Evolutionary conservation across 345 rosid genomes (phyloP).

Genomic region (Melastoma malabathricum): DNA sequence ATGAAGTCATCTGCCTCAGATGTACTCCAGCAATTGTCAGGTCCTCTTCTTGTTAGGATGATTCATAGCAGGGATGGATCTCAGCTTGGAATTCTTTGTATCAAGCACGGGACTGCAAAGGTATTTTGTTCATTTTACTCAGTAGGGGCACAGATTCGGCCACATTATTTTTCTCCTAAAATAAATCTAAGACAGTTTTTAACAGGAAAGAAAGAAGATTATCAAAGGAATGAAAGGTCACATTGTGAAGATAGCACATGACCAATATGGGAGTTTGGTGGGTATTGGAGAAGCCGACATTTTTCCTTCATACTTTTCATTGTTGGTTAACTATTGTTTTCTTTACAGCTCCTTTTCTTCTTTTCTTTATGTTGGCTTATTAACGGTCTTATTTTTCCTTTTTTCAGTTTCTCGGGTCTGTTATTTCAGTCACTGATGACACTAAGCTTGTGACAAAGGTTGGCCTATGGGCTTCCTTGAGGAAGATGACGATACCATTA

Average conservation of each 20-base stretch:
- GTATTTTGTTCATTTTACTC: conserved; percentile 20
- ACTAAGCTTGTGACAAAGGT: conserved; percentile 86
- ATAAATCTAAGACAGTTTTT: too few relatives aligned
- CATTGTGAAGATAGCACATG: conserved; percentile 47
- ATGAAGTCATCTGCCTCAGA: conserved; percentile 69
- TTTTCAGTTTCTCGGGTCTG: conserved; percentile 60
- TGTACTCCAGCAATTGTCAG: conserved; percentile 58
- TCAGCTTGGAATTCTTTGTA: conserved; percentile 62
- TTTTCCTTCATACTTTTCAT: too few relatives aligned
- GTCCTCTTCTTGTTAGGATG: conserved; percentile 83
- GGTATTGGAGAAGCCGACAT: conserved; percentile 3
- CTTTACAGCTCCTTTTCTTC: background rate
- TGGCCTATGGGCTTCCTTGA: conserved; percentile 9
- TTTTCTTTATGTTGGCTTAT: background rate
- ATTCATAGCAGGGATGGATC: conserved; percentile 93
- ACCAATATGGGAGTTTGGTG: conserved; percentile 78
- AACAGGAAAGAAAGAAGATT: conserved; percentile 81
- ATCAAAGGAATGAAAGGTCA: conserved; percentile 75
- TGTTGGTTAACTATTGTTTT: background rate
- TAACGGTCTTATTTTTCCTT: conserved; percentile 2
- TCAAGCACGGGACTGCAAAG: conserved; percentile 95
- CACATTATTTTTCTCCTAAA: too few relatives aligned
- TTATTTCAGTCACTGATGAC: conserved; percentile 76
- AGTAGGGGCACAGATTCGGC: too few relatives aligned
- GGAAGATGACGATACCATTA: background rate